Conservation (phyloP, 148 eudicot genomes). For the Polygonum aviculare region DNA sequence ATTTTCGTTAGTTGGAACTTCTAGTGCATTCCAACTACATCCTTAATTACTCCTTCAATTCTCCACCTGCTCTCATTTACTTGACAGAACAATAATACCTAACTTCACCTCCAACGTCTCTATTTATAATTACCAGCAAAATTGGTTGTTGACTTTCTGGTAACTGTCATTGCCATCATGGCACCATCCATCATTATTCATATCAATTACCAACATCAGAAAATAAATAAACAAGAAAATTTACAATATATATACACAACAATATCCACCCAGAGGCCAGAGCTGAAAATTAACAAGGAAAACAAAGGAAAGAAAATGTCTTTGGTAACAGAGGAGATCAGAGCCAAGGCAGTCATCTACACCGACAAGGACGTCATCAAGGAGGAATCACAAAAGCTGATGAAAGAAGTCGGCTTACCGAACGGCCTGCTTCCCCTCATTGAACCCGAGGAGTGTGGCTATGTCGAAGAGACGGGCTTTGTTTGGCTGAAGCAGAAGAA, state of each 20-base stretch:
- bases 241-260: not conserved
- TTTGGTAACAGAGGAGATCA: constrained; percentile 53
- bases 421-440: constrained; percentile 60
- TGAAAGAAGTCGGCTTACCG: constrained; percentile 49
- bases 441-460: constrained; percentile 53
- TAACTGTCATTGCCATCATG: not conserved
- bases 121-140: not conserved
- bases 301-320: constrained; percentile 27
- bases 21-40: not conserved
- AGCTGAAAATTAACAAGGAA: not conserved
- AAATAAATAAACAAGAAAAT: not conserved
- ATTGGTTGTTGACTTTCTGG: not conserved
- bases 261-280: not conserved
- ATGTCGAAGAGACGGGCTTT: constrained; percentile 44
- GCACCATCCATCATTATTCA: not conserved
- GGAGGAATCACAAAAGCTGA: constrained; percentile 38
- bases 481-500: constrained; percentile 76
- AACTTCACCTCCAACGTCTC: not conserved
- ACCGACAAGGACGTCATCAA: constrained; percentile 44
- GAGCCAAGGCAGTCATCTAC: constrained; percentile 56
- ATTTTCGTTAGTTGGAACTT: not conserved
- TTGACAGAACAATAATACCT: not conserved
- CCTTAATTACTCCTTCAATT: not conserved
- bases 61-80: not conserved
- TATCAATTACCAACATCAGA: not conserved